Base-by-base conservation (phyloP, 768 basidiomycete species). In the Glaciozyma antarctica region DNA sequence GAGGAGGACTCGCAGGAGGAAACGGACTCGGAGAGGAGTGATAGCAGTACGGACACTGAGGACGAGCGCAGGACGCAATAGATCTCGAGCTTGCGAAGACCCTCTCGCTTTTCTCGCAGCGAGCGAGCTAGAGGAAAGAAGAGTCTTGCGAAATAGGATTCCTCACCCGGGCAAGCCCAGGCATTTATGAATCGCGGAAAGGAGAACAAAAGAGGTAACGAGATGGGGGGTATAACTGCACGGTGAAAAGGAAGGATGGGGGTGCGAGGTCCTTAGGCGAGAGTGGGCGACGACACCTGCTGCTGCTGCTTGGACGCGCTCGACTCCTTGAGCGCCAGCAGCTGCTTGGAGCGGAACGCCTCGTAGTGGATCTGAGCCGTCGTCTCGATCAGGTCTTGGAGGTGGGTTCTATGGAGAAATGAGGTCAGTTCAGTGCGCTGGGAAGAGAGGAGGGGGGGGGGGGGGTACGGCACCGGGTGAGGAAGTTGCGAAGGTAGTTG, bases 321-420 rank as follows among this genome's bases (percentile, higher is more conserved):
- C 22, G 55, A 57, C 55, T 57, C 55, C 38, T 57, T 57, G 38
- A 57, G 55, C 19, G 94, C 94, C 55, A 97, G 82, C 71, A 98
- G 79, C 80, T 99, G 94, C 81, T 97, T 97, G 73, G 91, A 94
- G 70, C 94, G 86, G 90, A 99, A 99, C 13, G 93, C 91, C 81
- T 99, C 94, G 77, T 98, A 99, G 79, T 99, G 94, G 77, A 94
- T 95, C 78, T 93, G 89, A 16, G 95, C 92, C 15, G 95, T 98
- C 62, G 94, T 95, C 81, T 99, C 94, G 76, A 99, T 99, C 76
- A 99, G 80, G 75, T 98, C 94, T 78, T 99, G 94, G 75, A 99
- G 78, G 79, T 99, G 95, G 38, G 94, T 94, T 78, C 93, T 88
- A 66, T 55, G 19, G 28, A 56, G 21, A 26, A 7, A 53, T 9